Base-by-base conservation (phyloP, 495 filamentous ascomycete genomes). In the Friedmanniomyces simplex region DNA sequence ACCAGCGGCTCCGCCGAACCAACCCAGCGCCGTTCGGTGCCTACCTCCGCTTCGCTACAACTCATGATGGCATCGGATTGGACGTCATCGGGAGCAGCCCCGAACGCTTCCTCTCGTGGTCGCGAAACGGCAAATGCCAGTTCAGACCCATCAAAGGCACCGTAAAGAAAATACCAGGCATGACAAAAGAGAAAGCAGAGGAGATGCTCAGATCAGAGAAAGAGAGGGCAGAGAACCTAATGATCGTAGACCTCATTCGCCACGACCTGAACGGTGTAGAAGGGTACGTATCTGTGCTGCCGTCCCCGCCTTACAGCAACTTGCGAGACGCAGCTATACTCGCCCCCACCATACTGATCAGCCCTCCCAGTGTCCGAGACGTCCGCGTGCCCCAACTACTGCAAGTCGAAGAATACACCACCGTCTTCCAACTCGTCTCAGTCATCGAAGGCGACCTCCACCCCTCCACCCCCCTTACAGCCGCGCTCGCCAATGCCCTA, bases 71-170 rank as follows among this genome's bases (percentile, higher is more conserved):
- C 13, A 52, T 49, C 3, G 65, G 66, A 18, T 73, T 83, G 1
- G 89, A 87, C 11, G 76, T 96, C 14, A 77, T 95, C 50, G 84
- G 82, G 72, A 86, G 83, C 68, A 93, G 87, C n/a, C 93, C 93
- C 0, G 93, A 98, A 68, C 86, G 89, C 21, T 98, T 96, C 71
- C 79, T 96, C 8, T 78, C 77, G 55, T 93, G 85, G 82, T 70
- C 77, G 53, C 74, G 82, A 28, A 53, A 67, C 4, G 80, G 79
- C 0, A 62, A 63, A 11, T 85, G 81, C 63, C 76, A 82, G 58
- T 83, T 89, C 66, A 76, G 85, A 21, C 93, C 93, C 0, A 98
- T 98, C 78, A 98, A 98, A 73, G 93, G 93, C 25, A 98, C 93
- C 0, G 88, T 96, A 34, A 80, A 80, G 50, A 95, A 93, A 66